Evolutionary conservation across 1,284 basidiomycete genomes (phyloP).

Genomic region (Ganoderma meredithae): DNA sequence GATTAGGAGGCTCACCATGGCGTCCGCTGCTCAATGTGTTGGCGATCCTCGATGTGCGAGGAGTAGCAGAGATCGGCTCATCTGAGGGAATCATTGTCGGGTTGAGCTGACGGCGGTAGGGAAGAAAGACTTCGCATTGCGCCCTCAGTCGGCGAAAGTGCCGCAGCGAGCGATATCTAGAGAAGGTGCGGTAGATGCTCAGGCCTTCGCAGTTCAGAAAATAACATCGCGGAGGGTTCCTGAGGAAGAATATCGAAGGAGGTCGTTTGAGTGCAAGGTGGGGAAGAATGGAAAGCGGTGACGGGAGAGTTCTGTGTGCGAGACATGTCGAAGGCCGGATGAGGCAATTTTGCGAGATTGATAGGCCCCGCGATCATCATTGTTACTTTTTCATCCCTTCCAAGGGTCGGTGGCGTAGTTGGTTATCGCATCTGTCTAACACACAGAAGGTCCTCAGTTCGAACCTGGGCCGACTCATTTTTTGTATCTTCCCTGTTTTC

Average conservation of each 20-base stretch:
- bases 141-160: background rate
- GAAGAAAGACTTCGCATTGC: no score
- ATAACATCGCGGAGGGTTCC: background rate
- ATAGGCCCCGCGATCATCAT: background rate
- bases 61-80: background rate
- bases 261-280: background rate
- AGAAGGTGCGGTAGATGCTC: no score
- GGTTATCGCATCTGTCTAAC: conserved; percentile 83
- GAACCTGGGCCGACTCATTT: conserved; percentile 45
- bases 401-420: conserved; percentile 69
- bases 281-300: background rate
- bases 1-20: background rate
- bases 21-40: background rate
- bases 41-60: no score
- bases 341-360: background rate
- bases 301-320: background rate
- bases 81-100: no score
- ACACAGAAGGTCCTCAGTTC: conserved; percentile 57
- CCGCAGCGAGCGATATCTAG: background rate
- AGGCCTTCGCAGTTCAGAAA: background rate
- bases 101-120: no score
- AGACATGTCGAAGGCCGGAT: background rate
- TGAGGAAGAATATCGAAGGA: background rate
- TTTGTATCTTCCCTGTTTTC: no score
- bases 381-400: background rate